Base-by-base conservation (phyloP, 805 yeast species). In the Myxozyma mucilagina region DNA sequence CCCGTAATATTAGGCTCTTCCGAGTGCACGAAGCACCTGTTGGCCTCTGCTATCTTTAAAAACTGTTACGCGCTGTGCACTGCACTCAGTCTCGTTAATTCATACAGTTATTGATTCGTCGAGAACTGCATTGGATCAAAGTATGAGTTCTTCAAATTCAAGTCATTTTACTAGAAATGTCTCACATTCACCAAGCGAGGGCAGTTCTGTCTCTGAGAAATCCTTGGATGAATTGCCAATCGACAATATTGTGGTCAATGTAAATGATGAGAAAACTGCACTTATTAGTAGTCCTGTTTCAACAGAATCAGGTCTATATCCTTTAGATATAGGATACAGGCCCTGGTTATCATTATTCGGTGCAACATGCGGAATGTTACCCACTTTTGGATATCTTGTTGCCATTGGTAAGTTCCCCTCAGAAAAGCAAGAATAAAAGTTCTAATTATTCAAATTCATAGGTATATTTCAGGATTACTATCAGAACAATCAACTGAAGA, bases 301-400 rank as follows among this genome's bases (percentile, higher is more conserved):
- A 20, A 43, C 50, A 4, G 51, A 53, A n/a, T 13, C 45, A 4
- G 45, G 45, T 4, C 34, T 50, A 24, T 50, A 50, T 39, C 54
- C 54, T 50, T 34, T 47, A 4, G 57, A 53, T 38, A 51, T 53
- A 9, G 51, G 57, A 24, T 44, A 53, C n/a, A 11, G 50, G 7
- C 51, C 87, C 76, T 75, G 85, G 70, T 76, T 80, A 5, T 82
- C 84, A 0, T 71, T 81, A 0, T 57, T 82, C 11, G 87, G 87
- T 1, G 79, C 85, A 0, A 82, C 83, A 63, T 71, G 83, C 35
- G 89, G 89, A 1, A 73, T 84, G 60, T 70, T 82, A 3, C 79
- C 82, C 47, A 78, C 82, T 1, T 82, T 87, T 69, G 96, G 96
- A 1, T 67, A 87, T 35, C 34, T 61, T 14, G 60, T 59, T n/a